Percentiles rank a stretch among this genome's conserved stretches.
Evolutionary conservation across 2,329 filamentous ascomycete genomes (phyloP).

Genomic region (Arthrobotrys musiformis): DNA sequence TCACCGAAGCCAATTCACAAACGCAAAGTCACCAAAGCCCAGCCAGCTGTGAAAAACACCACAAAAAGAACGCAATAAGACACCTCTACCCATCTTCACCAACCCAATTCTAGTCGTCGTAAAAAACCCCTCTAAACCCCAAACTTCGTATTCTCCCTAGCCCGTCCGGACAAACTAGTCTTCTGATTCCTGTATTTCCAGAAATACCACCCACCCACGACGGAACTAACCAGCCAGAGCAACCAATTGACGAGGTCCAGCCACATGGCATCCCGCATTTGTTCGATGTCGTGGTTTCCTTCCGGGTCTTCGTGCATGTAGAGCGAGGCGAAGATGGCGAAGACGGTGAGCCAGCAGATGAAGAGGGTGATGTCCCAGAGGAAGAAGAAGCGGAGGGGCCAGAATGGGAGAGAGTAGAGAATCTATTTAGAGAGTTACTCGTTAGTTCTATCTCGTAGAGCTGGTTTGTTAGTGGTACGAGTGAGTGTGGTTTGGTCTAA

Average conservation of each 20-base stretch:
- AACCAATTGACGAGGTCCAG: constrained; percentile 79
- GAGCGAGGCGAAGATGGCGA: constrained; percentile 84
- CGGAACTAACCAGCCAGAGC: constrained; percentile 73
- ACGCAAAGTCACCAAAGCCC: background rate
- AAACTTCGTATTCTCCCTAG: constrained; percentile 41
- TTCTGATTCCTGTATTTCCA: constrained; percentile 45
- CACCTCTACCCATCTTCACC: background rate
- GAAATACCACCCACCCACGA: constrained; percentile 48
- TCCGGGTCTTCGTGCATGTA: constrained; percentile 77
- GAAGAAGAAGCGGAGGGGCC: constrained; percentile 61
- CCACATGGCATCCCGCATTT: constrained; percentile 91
- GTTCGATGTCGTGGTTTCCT: constrained; percentile 71
- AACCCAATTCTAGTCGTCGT: background rate
- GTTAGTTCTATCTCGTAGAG: too few species aligned
- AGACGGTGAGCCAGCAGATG: constrained; percentile 76
- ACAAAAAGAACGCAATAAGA: background rate
- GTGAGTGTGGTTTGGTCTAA: too few species aligned
- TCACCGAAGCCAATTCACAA: background rate
- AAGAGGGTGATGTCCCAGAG: constrained; percentile 65
- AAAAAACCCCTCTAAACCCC: constrained; percentile 2
- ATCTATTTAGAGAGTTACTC: constrained; percentile 27
- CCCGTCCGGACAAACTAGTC: constrained; percentile 30
- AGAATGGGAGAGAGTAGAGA: constrained; percentile 51
- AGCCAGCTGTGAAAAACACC: background rate
- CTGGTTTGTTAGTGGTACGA: too few species aligned